Conservation (phyloP, 2,329 filamentous ascomycete genomes). For the Mycocentrospora acerina region DNA sequence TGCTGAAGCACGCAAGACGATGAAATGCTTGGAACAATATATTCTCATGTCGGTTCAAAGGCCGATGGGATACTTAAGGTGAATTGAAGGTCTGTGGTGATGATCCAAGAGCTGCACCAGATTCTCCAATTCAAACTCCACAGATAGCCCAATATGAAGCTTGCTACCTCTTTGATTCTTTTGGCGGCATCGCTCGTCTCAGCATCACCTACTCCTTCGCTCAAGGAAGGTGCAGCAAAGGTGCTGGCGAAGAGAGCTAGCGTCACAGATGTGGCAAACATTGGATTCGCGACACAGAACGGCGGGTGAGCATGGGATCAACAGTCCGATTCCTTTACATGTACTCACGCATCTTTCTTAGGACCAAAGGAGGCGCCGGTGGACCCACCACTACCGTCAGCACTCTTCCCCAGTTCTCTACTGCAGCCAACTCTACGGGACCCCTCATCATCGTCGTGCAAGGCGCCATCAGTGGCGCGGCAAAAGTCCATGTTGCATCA, state of each 20-base stretch:
- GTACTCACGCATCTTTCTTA: background rate
- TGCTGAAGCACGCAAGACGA: background rate
- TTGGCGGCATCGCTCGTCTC: slow-evolving; percentile 10
- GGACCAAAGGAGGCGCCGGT: slow-evolving; percentile 56
- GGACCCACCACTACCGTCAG: slow-evolving; percentile 57
- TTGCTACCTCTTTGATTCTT: slow-evolving; percentile 11
- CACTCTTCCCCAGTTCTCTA: slow-evolving; percentile 51
- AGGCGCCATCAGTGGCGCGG: slow-evolving; percentile 25
- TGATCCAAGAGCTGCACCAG: background rate
- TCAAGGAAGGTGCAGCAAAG: slow-evolving; percentile 8
- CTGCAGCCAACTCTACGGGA: slow-evolving; percentile 44
- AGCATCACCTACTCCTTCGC: slow-evolving; percentile 14
- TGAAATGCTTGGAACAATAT: background rate
- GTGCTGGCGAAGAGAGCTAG: slow-evolving; percentile 13
- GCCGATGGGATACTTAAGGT: slow-evolving; percentile 9
- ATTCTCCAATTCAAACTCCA: background rate
- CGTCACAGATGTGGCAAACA: slow-evolving; percentile 18
- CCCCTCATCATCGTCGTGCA: slow-evolving; percentile 26
- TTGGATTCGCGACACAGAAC: slow-evolving; percentile 51
- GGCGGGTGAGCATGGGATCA: slow-evolving; percentile 28
- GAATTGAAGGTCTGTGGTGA: background rate
- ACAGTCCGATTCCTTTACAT: background rate
- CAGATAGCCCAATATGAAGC: slow-evolving; percentile 11
- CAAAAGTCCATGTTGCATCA: slow-evolving; percentile 21
- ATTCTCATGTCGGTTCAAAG: slow-evolving; percentile 3